Conservation (phyloP, 176 grass and related monocot species). For the Guadua angustifolia region DNA sequence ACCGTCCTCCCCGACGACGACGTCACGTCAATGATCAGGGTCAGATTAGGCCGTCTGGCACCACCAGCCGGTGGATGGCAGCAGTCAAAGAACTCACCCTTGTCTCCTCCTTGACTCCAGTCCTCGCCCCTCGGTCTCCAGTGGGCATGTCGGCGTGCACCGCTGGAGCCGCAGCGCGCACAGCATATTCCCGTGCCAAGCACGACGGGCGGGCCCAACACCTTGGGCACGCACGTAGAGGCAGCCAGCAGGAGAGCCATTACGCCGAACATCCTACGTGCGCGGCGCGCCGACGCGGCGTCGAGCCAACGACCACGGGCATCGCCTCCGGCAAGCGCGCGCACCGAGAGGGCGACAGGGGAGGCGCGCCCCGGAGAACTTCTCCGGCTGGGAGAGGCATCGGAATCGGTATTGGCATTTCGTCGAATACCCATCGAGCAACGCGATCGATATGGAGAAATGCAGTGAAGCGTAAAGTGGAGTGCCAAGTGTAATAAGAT, state of each 20-base stretch:
- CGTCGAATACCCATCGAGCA: not conserved
- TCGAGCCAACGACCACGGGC: not conserved
- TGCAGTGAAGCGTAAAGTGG: too few species aligned
- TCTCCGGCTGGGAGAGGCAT: not conserved
- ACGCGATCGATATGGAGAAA: too few species aligned
- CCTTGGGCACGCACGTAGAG: not conserved
- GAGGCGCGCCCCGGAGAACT: too few species aligned
- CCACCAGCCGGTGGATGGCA: slow-evolving; percentile 5
- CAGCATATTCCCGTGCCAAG: not conserved
- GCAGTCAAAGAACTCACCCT: not conserved
- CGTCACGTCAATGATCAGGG: not conserved
- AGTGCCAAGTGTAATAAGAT: too few species aligned
- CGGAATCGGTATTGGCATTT: not conserved
- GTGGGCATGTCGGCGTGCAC: slow-evolving; percentile 33
- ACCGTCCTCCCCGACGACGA: slow-evolving; percentile 5
- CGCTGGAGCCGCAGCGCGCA: not conserved
- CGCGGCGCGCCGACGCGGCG: not conserved
- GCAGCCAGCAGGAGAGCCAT: not conserved
- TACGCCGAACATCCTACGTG: not conserved
- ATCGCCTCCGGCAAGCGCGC: not conserved
- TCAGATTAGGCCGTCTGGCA: not conserved
- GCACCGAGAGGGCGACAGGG: not conserved
- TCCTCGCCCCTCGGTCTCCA: not conserved
- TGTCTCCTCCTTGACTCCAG: not conserved
- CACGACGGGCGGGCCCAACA: not conserved